Percentiles rank a stretch among this genome's conserved stretches.
Evolutionary conservation across 345 rosid species (phyloP).

Genomic region (Eucalyptus urophylla): DNA sequence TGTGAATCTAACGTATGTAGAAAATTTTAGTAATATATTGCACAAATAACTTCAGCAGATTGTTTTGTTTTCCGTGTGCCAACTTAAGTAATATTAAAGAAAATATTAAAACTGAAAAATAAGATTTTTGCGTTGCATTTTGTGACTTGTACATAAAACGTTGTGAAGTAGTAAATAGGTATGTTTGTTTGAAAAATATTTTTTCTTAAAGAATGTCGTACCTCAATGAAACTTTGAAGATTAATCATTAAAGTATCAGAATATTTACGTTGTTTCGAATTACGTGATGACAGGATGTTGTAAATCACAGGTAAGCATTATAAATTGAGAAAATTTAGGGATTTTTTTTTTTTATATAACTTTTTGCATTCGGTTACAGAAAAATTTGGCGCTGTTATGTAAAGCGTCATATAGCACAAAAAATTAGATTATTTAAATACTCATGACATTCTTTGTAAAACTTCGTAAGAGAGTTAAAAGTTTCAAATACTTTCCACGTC

Average conservation of each 20-base stretch:
- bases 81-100: not conserved
- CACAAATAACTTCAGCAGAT: not conserved
- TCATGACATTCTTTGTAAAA: not conserved
- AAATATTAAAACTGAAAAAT: not conserved
- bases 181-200: too few species aligned
- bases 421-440: too few species aligned
- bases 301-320: too few species aligned
- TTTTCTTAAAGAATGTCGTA: too few species aligned
- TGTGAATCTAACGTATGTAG: not conserved
- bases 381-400: too few species aligned
- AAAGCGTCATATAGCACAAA: too few species aligned
- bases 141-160: not conserved
- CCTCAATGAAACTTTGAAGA: not conserved
- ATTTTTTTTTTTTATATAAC: not conserved
- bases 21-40: not conserved
- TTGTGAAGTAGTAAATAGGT: not conserved
- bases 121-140: not conserved
- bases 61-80: not conserved
- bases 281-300: not conserved
- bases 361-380: not conserved
- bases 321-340: not conserved
- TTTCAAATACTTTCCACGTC: not conserved
- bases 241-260: too few species aligned
- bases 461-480: not conserved
- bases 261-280: not conserved